These are phyloP conservation scores for Niebla homalea DNA, from an alignment of 495 filamentous ascomycete species.

Conservation along the genomic window DNA sequence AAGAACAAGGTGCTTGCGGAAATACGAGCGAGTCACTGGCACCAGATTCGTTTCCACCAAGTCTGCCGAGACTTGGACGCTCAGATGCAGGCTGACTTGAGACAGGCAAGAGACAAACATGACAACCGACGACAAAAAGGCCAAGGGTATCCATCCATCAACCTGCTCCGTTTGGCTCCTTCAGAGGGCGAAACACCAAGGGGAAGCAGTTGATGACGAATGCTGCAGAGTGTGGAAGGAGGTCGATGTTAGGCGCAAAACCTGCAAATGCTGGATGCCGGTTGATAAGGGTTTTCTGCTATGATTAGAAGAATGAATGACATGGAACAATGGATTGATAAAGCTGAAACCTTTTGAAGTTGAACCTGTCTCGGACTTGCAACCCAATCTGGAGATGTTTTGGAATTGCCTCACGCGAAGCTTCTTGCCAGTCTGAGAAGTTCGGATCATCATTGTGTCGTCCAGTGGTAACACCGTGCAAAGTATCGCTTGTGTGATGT, in stretches of 20 bases:
- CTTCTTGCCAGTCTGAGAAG: too few relatives aligned
- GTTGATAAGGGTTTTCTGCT: background rate
- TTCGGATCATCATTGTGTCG: too few relatives aligned
- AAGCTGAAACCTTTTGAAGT: too few relatives aligned
- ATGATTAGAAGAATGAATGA: too few relatives aligned
- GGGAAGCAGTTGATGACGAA: background rate
- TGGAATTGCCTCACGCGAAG: too few relatives aligned
- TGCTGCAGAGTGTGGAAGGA: background rate
- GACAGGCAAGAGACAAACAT: background rate
- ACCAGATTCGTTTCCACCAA: background rate
- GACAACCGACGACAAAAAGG: background rate
- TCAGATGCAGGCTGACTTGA: background rate
- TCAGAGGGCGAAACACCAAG: too few relatives aligned
- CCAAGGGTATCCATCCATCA: background rate
- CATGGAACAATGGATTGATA: too few relatives aligned
- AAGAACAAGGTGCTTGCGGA: background rate
- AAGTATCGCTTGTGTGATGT: too few relatives aligned
- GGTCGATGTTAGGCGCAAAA: background rate
- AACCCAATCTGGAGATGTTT: too few relatives aligned
- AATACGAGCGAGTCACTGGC: background rate
- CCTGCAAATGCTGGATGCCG: background rate
- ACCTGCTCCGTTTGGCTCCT: background rate
- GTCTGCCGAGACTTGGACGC: slow-evolving; percentile 2
- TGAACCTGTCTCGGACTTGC: too few relatives aligned
- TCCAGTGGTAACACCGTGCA: too few relatives aligned